Evolutionary conservation across 495 filamentous ascomycete genomes (phyloP).

Genomic region (Amniculicola lignicola): DNA sequence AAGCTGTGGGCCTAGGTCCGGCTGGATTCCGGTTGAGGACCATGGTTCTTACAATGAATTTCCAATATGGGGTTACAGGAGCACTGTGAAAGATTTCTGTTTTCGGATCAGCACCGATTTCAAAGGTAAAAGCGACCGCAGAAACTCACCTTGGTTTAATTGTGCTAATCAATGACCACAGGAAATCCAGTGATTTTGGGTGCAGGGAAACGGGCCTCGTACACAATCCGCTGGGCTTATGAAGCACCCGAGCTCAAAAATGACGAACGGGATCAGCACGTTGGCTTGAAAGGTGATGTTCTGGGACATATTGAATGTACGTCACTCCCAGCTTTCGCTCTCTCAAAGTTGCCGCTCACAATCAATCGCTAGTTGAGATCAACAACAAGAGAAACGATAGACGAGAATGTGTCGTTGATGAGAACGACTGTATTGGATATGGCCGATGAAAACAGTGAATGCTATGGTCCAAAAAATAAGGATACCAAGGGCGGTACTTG

Average conservation of each 20-base stretch:
- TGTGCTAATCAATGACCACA: not conserved
- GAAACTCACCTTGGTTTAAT: not conserved
- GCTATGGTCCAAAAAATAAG: not conserved
- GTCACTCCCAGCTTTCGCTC: not conserved
- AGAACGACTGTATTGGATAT: not conserved
- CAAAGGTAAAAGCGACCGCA: not conserved
- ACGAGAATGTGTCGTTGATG: not conserved
- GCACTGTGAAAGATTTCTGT: not conserved
- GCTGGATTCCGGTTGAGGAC: not conserved
- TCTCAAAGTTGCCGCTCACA: not conserved
- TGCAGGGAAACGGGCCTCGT: not conserved
- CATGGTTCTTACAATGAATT: not conserved
- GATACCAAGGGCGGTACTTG: not conserved
- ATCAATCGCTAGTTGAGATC: not conserved
- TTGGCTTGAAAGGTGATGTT: not conserved
- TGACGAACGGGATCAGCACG: not conserved
- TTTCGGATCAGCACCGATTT: not conserved
- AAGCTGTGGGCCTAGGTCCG: not conserved
- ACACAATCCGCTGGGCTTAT: not conserved
- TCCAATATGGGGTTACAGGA: not conserved
- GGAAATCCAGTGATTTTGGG: not conserved
- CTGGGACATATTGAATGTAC: not conserved
- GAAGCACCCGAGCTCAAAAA: not conserved
- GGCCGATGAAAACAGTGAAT: not conserved
- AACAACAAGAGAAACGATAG: not conserved